These are phyloP conservation scores for Ustilago nuda DNA, from an alignment of 1,284 basidiomycete species.

Conservation along the genomic window DNA sequence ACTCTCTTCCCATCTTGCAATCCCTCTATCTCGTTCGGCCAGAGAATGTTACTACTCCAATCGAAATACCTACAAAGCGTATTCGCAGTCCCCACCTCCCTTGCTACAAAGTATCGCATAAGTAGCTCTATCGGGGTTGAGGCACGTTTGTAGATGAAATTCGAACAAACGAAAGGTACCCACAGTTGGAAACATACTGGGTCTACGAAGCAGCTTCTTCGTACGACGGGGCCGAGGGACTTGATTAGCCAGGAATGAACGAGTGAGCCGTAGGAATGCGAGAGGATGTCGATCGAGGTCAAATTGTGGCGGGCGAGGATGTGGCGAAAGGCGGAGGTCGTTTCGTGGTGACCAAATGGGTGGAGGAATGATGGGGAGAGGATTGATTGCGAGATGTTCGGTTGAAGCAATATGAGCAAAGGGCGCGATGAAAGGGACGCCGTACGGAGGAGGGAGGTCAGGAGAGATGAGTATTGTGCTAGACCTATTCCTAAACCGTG, in stretches of 20 bases:
- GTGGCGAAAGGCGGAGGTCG: conserved; percentile 43
- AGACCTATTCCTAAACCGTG: conserved; percentile 65
- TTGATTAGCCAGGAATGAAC: conserved; percentile 64
- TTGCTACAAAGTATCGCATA: conserved; percentile 64
- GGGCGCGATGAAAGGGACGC: conserved; percentile 44
- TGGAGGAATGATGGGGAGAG: conserved; percentile 55
- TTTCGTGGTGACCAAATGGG: conserved; percentile 59
- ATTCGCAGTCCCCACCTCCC: conserved; percentile 59
- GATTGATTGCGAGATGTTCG: conserved; percentile 61
- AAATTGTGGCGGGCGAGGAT: conserved; percentile 48
- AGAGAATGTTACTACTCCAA: conserved; percentile 61
- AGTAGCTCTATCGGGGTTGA: conserved; percentile 56
- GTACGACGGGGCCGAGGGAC: conserved; percentile 37
- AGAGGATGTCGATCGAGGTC: conserved; percentile 53
- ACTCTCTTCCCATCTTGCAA: conserved; percentile 35
- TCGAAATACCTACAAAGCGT: conserved; percentile 62
- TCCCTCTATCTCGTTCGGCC: conserved; percentile 60
- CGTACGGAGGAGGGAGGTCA: conserved; percentile 44
- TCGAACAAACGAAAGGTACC: conserved; percentile 59
- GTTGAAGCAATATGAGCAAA: conserved; percentile 62
- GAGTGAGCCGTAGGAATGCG: conserved; percentile 66
- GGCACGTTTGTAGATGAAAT: conserved; percentile 62
- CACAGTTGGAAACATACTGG: conserved; percentile 66
- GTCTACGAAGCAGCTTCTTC: conserved; percentile 63
- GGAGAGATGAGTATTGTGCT: conserved; percentile 47